Percentiles rank a stretch among this genome's conserved stretches.
These are phyloP conservation scores for Chaetomiaceae sp. DNA, from an alignment of 2,329 filamentous ascomycete genomes.

Conservation along the genomic window DNA sequence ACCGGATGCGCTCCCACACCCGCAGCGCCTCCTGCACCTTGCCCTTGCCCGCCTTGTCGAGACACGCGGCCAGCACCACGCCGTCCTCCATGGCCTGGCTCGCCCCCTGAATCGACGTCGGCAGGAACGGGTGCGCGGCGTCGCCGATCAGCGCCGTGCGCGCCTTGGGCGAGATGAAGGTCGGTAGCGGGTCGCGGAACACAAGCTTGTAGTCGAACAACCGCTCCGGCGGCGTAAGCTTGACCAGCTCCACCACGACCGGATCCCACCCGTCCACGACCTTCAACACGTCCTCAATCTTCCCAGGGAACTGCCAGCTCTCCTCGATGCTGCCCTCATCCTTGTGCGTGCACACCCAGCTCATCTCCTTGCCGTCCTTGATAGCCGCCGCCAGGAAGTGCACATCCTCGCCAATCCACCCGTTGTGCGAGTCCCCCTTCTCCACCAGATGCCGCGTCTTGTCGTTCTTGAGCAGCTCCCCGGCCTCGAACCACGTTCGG, in stretches of 20 bases:
- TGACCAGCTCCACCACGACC: slow-evolving; percentile 34
- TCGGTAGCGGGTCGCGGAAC: slow-evolving; percentile 41
- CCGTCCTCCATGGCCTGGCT: slow-evolving; percentile 49
- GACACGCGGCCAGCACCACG: slow-evolving; percentile 42
- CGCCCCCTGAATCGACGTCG: slow-evolving; percentile 44
- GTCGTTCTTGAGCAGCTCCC: slow-evolving; percentile 40
- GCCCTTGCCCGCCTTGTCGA: slow-evolving; percentile 31
- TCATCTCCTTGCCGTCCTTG: slow-evolving; percentile 49
- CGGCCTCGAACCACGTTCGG: slow-evolving; percentile 39
- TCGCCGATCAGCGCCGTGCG: slow-evolving; percentile 45
- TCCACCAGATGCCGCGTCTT: slow-evolving; percentile 42
- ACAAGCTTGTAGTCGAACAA: slow-evolving; percentile 40
- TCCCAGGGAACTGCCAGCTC: slow-evolving; percentile 41
- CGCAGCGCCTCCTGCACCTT: slow-evolving; percentile 39
- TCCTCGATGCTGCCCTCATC: slow-evolving; percentile 45
- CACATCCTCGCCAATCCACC: slow-evolving; percentile 50
- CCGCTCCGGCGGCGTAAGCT: slow-evolving; percentile 26
- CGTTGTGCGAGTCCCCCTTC: slow-evolving; percentile 45
- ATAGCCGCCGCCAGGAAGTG: slow-evolving; percentile 50
- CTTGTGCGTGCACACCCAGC: slow-evolving; percentile 48
- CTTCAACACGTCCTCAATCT: slow-evolving; percentile 38
- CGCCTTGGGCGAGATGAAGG: slow-evolving; percentile 38
- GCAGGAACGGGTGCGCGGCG: slow-evolving; percentile 47
- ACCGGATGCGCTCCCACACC: slow-evolving; percentile 43
- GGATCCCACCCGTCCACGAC: slow-evolving; percentile 42